phyloP scores from a whole-genome alignment of 306 rosid genomes.

The Malus orientalis region DNA sequence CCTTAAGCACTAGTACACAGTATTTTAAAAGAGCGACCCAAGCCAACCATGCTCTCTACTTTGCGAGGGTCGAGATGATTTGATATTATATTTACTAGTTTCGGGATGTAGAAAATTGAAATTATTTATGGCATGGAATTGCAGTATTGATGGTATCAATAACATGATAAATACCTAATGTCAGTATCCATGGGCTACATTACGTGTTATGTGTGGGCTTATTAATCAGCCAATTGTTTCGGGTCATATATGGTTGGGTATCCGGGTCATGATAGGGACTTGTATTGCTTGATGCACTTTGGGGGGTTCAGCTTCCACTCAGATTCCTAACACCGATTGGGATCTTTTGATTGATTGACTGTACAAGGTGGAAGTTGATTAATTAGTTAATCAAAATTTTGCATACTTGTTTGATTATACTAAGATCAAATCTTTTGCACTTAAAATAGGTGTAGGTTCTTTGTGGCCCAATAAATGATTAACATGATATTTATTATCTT shows the following conservation, averaged over 20 bases:
- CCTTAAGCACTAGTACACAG: too few species aligned
- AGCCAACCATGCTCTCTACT: too few species aligned
- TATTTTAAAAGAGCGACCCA: too few species aligned
- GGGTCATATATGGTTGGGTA: neutral
- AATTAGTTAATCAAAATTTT: neutral
- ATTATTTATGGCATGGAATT: too few species aligned
- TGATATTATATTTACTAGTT: too few species aligned
- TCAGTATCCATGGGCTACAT: neutral
- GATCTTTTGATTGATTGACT: slow-evolving; percentile 3
- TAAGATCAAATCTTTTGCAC: neutral
- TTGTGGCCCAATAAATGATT: too few species aligned
- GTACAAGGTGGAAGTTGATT: neutral
- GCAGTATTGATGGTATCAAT: too few species aligned
- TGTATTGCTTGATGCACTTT: neutral
- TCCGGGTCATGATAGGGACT: neutral
- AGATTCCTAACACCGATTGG: slow-evolving; percentile 2
- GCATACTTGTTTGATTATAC: neutral
- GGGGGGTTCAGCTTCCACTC: neutral
- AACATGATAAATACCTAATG: neutral
- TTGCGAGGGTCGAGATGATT: too few species aligned
- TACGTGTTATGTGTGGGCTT: neutral
- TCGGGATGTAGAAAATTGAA: too few species aligned
- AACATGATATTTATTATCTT: too few species aligned
- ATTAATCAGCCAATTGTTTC: neutral
- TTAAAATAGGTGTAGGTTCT: too few species aligned